Evolutionary conservation across 768 basidiomycete genomes (phyloP).

Genomic region (Collybia mongolica): DNA sequence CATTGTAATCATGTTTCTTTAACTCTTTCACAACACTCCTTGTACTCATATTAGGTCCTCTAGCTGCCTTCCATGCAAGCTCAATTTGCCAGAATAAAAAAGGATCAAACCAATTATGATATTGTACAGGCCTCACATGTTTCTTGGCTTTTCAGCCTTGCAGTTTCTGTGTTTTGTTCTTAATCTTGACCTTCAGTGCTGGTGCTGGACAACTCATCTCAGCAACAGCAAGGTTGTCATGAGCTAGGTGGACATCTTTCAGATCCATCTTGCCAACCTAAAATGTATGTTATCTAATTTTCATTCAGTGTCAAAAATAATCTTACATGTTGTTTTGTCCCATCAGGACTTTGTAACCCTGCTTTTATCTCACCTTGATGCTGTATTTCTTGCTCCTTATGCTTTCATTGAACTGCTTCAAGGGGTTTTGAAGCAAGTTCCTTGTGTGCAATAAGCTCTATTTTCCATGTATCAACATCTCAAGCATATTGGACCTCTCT

Average conservation of each 20-base stretch:
- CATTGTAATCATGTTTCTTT: slow-evolving; percentile 10
- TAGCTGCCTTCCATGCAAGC: neutral
- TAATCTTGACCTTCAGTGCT: slow-evolving; percentile 1
- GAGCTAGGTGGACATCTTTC: neutral
- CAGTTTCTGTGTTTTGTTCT: neutral
- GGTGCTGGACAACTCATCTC: neutral
- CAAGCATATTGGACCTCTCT: no score
- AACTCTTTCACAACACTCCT: slow-evolving; percentile 13
- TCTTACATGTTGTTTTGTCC: slow-evolving; percentile 2
- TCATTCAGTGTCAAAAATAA: neutral
- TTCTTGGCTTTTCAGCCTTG: slow-evolving; percentile 3
- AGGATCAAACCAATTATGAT: slow-evolving; percentile 2
- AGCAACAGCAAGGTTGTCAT: neutral
- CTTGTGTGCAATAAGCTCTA: no score
- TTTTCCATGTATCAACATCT: no score
- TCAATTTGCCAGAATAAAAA: neutral
- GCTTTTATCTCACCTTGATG: slow-evolving; percentile 1
- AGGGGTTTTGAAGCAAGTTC: no score
- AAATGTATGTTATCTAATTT: slow-evolving; percentile 1
- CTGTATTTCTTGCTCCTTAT: no score
- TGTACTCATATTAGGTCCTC: neutral
- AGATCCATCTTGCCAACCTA: neutral
- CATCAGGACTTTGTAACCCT: neutral
- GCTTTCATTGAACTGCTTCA: no score
- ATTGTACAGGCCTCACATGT: neutral